These are phyloP conservation scores for Boletus subparvulus DNA, from an alignment of 768 basidiomycete genomes.

Conservation along the genomic window DNA sequence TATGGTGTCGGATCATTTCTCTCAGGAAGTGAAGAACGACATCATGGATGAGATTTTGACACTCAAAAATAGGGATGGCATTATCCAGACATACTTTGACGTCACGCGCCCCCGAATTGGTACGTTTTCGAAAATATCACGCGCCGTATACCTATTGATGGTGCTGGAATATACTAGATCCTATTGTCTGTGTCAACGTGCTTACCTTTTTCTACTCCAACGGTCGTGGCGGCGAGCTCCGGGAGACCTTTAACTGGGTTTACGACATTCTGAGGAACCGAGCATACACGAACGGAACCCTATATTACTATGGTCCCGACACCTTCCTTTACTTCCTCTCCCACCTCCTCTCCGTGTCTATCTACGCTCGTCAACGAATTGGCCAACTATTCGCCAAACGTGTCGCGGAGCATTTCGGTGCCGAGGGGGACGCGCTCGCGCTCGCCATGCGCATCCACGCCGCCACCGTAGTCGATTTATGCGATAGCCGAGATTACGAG, in stretches of 20 bases:
- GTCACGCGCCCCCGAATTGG: conserved; percentile 21
- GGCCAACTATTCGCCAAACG: conserved; percentile 17
- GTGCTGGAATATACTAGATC: neutral
- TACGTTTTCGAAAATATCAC: neutral
- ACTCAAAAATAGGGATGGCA: conserved; percentile 19
- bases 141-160: neutral
- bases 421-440: conserved; percentile 18
- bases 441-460: conserved; percentile 22
- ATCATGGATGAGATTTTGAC: conserved; percentile 24
- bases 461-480: conserved; percentile 8
- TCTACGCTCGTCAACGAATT: conserved; percentile 14
- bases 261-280: conserved; percentile 20
- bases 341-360: conserved; percentile 17
- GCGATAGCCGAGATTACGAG: conserved; percentile 17
- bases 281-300: conserved; percentile 21
- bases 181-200: conserved; percentile 18
- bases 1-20: conserved; percentile 14
- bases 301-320: conserved; percentile 20
- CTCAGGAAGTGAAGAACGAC: conserved; percentile 15
- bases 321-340: conserved; percentile 25
- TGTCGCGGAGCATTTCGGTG: conserved; percentile 14
- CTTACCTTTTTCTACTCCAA: conserved; percentile 24
- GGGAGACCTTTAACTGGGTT: conserved; percentile 23
- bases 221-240: conserved; percentile 15
- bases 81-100: conserved; percentile 23